Percentiles rank a stretch among this genome's conserved stretches.
phyloP scores from a whole-genome alignment of 352 stramenopile species.

The Globisporangium radiosum region DNA sequence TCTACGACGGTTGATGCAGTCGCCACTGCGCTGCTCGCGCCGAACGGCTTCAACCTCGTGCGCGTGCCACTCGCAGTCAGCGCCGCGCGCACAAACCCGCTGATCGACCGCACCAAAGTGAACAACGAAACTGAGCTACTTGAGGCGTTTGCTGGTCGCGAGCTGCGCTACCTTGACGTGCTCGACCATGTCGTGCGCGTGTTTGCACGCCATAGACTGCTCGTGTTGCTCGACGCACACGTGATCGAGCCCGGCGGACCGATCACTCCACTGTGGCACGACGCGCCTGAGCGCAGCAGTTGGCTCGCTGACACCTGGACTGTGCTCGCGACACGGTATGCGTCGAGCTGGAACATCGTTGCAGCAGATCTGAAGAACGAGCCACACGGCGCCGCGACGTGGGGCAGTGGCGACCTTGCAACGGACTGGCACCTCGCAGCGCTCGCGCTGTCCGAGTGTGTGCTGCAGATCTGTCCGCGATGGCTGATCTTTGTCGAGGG shows the following conservation, averaged over 20 bases:
- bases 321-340: slow-evolving; percentile 28
- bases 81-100: slow-evolving; percentile 28
- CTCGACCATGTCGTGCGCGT: slow-evolving; percentile 37
- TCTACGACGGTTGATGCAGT: slow-evolving; percentile 41
- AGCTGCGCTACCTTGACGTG: slow-evolving; percentile 42
- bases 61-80: slow-evolving; percentile 42
- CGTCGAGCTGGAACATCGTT: slow-evolving; percentile 36
- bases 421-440: slow-evolving; percentile 47
- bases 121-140: slow-evolving; percentile 32
- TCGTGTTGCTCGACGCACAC: slow-evolving; percentile 44
- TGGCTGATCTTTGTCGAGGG: slow-evolving; percentile 58
- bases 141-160: slow-evolving; percentile 18
- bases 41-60: slow-evolving; percentile 45
- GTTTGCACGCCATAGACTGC: slow-evolving; percentile 22
- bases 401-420: slow-evolving; percentile 24
- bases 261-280: slow-evolving; percentile 45
- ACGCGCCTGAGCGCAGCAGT: slow-evolving; percentile 16
- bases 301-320: slow-evolving; percentile 26
- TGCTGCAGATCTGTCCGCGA: slow-evolving; percentile 22
- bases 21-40: slow-evolving; percentile 23
- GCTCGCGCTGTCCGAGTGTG: slow-evolving; percentile 14
- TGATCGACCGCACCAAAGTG: slow-evolving; percentile 34
- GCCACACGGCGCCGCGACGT: slow-evolving; percentile 37
- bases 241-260: slow-evolving; percentile 29
- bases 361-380: slow-evolving; percentile 54